Evolutionary conservation across 176 grass and related monocot species (phyloP).

Genomic region (Ampelocalamus luodianensis): DNA sequence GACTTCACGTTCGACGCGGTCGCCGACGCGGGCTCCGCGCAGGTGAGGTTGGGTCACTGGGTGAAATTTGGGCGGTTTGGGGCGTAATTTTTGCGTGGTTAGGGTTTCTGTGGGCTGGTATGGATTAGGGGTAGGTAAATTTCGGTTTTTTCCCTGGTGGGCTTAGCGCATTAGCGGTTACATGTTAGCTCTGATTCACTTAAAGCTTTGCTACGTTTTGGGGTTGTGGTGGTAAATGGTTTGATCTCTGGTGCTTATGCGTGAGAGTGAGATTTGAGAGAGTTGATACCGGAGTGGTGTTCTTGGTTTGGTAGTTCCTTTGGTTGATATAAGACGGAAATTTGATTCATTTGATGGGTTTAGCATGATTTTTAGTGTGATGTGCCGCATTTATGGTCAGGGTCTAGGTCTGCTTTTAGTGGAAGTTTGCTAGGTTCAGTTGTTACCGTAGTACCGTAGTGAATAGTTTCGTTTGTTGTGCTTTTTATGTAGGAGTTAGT

Average conservation of each 20-base stretch:
- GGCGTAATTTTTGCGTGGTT: not conserved
- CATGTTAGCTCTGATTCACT: not conserved
- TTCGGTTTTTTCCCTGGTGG: not conserved
- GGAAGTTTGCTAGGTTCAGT: not conserved
- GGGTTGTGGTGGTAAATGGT: not conserved
- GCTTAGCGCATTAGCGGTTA: not conserved
- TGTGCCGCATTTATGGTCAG: conserved; percentile 6
- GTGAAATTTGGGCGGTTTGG: not conserved
- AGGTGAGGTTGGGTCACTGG: conserved; percentile 44
- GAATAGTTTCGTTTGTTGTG: not conserved
- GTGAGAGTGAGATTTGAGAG: not conserved
- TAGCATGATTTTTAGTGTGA: conserved; percentile 18
- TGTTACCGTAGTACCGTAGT: not conserved
- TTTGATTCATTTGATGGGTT: not conserved
- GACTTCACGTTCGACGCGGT: conserved; percentile 89
- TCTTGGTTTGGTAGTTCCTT: not conserved
- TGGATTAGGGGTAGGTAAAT: not conserved
- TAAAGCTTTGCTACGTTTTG: not conserved
- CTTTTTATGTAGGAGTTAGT: not conserved
- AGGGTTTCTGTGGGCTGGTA: not conserved
- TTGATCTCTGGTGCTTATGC: not conserved
- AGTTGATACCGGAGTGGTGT: not conserved
- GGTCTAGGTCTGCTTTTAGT: not conserved
- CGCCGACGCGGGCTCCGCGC: conserved; percentile 61
- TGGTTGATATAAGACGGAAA: not conserved